Evolutionary conservation across 1,284 basidiomycete genomes (phyloP), one percentile per base, ranked within the genome.

Genomic region (Naganishia sp.): DNA sequence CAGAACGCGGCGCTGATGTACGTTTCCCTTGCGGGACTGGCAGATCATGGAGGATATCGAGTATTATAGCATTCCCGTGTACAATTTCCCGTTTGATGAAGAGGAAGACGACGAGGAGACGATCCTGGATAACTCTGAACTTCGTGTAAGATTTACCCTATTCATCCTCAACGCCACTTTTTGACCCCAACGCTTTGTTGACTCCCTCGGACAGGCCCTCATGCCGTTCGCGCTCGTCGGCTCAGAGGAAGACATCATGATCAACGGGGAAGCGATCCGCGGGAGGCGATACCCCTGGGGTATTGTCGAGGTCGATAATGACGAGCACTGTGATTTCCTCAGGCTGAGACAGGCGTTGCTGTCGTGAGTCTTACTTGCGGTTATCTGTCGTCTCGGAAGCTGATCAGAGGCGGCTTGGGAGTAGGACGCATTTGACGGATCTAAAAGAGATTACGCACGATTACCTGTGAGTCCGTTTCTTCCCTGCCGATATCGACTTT

Each of bases 1-100:
- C n/a, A n/a, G n/a, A n/a, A n/a, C n/a, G n/a, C n/a, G n/a, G n/a
- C n/a, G n/a, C n/a, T n/a, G n/a, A n/a, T n/a, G n/a, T n/a, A n/a
- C n/a, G 31, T 51, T 41, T 62, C 42, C 63, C 63, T 50, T 69
- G 54, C 45, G 65, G 13, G 4, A 18, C 49, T 50, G 53, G 28
- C 72, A 94, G 91, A 88, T 99, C 76, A 98, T 98, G 94, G 94
- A 99, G 81, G 95, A 99, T 78, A 98, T 99, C 72, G 95, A 98
- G 77, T 86, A 98, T 83, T 98, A 99, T 77, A 89, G 90, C 71
- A 99, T 99, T 73, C 95, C 96, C 6, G 90, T 99, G 52, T 99
- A 99, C 85, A 99, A 99, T 83, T 99, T 99, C 86, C 96, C 96
- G 0, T 99, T 96, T 79, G 96, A 99, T 73, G 89, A 94, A 25